Evolutionary conservation across 108 stramenopile species (phyloP).

Genomic region (Schizochytrium sp.): DNA sequence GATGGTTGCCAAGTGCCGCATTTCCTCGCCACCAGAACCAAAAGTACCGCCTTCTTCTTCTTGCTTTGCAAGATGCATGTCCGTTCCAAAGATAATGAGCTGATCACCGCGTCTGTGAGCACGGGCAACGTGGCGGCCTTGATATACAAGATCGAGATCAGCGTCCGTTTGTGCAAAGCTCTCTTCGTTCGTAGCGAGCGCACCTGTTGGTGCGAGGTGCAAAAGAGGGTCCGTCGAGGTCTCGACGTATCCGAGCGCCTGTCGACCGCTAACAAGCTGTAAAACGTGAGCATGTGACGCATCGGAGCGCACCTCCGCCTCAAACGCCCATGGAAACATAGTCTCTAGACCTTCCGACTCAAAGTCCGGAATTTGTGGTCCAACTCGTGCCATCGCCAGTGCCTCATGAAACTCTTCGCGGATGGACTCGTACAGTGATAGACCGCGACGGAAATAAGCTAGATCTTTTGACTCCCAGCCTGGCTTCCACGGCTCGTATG

Average conservation of each 20-base stretch:
- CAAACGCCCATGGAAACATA: slow-evolving; percentile 11
- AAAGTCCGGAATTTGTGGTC: neutral
- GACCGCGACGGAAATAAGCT: neutral
- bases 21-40: neutral
- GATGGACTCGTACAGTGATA: neutral
- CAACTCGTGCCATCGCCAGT: neutral
- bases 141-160: neutral
- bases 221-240: neutral
- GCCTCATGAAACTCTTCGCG: neutral
- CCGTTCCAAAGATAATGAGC: neutral
- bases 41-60: neutral
- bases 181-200: neutral
- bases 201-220: neutral
- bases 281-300: neutral
- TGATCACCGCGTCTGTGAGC: neutral
- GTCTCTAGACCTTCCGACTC: neutral
- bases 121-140: neutral
- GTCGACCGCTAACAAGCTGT: neutral
- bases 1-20: neutral
- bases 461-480: neutral
- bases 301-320: neutral
- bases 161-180: neutral
- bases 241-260: neutral
- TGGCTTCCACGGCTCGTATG: neutral
- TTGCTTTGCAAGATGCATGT: neutral